phyloP scores from a whole-genome alignment of 257 asterid species.

The Ehretia macrophylla region DNA sequence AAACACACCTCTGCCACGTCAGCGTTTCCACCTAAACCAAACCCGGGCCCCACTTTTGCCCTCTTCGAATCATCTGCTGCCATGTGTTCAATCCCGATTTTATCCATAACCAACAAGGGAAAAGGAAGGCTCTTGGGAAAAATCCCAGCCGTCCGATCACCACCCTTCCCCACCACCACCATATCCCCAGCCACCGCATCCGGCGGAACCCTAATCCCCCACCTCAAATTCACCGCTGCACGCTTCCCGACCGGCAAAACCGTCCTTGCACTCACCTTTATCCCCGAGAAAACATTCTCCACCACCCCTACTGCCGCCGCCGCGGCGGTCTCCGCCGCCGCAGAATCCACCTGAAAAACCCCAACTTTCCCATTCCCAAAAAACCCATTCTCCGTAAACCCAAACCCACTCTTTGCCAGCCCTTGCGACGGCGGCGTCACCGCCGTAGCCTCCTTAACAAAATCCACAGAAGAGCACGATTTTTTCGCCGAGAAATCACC shows the following conservation, averaged over 20 bases:
- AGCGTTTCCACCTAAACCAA: constrained; percentile 15
- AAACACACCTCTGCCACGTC: constrained; percentile 59
- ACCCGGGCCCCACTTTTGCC: constrained; percentile 28
- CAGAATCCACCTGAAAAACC: constrained; percentile 26
- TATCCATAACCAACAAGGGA: constrained; percentile 77
- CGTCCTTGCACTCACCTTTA: constrained; percentile 65
- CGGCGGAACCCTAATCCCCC: constrained; percentile 83
- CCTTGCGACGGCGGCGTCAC: constrained; percentile 21
- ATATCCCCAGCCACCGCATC: constrained; percentile 40
- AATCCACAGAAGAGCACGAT: constrained; percentile 50
- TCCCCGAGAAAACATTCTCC: constrained; percentile 46
- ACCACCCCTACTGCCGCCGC: constrained; percentile 49
- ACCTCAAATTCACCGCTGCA: constrained; percentile 65
- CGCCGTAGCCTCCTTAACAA: constrained; percentile 30
- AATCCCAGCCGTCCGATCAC: constrained; percentile 27
- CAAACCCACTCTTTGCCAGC: constrained; percentile 19
- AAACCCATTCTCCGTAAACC: constrained; percentile 22
- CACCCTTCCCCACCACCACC: constrained; percentile 41
- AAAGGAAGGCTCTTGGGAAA: constrained; percentile 5
- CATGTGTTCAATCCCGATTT: constrained; percentile 78
- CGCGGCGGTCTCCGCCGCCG: constrained; percentile 30
- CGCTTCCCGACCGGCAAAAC: constrained; percentile 46
- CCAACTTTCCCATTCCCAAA: constrained; percentile 28
- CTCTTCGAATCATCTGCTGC: constrained; percentile 23
- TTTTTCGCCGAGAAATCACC: constrained; percentile 77